Evolutionary conservation across 1,139 yeast genomes (phyloP).

Genomic region (Magnusiomyces clavatus): DNA sequence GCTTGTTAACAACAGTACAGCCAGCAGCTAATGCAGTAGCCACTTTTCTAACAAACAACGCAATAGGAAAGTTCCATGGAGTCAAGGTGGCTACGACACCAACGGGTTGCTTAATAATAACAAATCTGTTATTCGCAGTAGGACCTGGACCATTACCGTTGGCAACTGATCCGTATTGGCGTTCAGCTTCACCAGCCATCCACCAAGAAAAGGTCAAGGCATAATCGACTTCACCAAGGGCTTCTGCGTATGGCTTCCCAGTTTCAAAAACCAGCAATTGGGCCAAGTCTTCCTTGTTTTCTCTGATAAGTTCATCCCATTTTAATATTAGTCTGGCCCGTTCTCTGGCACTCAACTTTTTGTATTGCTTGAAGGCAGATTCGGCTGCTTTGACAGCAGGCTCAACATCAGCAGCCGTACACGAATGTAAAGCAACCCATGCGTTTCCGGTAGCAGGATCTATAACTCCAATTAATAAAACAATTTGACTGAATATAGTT

Average conservation of each 20-base stretch:
- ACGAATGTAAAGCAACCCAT: slow-evolving; percentile 37
- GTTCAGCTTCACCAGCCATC: slow-evolving; percentile 38
- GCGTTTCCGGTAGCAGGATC: slow-evolving; percentile 41
- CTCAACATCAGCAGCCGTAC: slow-evolving; percentile 34
- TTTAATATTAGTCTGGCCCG: slow-evolving; percentile 44
- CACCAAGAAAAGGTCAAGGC: slow-evolving; percentile 36
- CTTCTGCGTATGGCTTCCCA: slow-evolving; percentile 49
- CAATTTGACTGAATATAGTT: slow-evolving; percentile 21
- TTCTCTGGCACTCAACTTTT: slow-evolving; percentile 39
- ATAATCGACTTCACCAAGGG: slow-evolving; percentile 33
- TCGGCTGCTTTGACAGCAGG: slow-evolving; percentile 38
- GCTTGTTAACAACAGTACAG: slow-evolving; percentile 67
- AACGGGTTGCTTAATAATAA: slow-evolving; percentile 46
- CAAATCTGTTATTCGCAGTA: slow-evolving; percentile 46
- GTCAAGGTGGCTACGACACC: slow-evolving; percentile 77
- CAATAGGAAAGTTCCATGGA: slow-evolving; percentile 83
- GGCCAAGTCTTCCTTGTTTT: slow-evolving; percentile 44
- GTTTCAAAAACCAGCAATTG: slow-evolving; percentile 57
- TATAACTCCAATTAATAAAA: slow-evolving; percentile 30
- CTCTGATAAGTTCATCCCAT: slow-evolving; percentile 44
- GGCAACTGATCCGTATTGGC: slow-evolving; percentile 46
- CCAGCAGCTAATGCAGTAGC: slow-evolving; percentile 81
- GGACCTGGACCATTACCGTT: slow-evolving; percentile 61
- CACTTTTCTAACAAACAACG: slow-evolving; percentile 77
- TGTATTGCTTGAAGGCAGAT: slow-evolving; percentile 34